A percentile compares a stretch with the other conserved stretches of the same genome.
Conservation (phyloP, 768 basidiomycete species). For the Boletus vermiculosoides region DNA sequence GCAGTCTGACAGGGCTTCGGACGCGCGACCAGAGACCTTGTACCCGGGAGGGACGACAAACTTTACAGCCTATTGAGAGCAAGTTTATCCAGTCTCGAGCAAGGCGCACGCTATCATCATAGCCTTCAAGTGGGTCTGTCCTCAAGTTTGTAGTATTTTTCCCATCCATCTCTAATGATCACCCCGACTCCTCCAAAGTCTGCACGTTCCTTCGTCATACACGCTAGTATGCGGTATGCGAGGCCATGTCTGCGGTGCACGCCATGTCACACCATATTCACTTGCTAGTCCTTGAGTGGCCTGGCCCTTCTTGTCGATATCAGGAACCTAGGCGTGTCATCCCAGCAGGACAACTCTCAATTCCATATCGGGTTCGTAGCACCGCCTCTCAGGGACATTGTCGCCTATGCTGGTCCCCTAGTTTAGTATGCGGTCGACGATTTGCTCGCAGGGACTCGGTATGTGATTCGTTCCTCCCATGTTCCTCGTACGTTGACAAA, state of each 20-base stretch:
- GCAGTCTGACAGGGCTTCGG: slow-evolving; percentile 36
- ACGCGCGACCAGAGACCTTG: slow-evolving; percentile 35
- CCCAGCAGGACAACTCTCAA: too few relatives aligned
- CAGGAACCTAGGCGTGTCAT: too few relatives aligned
- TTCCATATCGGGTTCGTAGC: slow-evolving; percentile 53
- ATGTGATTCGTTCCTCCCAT: slow-evolving; percentile 11
- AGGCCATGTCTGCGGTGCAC: too few relatives aligned
- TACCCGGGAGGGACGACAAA: slow-evolving; percentile 72
- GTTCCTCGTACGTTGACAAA: slow-evolving; percentile 4
- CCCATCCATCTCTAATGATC: slow-evolving; percentile 2
- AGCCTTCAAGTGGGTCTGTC: too few relatives aligned
- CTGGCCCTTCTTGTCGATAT: too few relatives aligned
- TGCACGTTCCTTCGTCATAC: slow-evolving; percentile 79
- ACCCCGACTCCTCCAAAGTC: slow-evolving; percentile 37
- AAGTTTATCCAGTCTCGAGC: too few relatives aligned
- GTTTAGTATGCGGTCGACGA: slow-evolving; percentile 23
- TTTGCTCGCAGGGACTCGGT: slow-evolving; percentile 82
- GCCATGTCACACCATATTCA: too few relatives aligned
- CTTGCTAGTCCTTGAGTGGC: too few relatives aligned
- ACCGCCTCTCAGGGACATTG: too few relatives aligned
- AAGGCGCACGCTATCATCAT: too few relatives aligned
- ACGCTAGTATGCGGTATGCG: slow-evolving; percentile 9
- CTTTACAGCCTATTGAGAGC: not conserved
- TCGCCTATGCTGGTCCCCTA: too few relatives aligned
- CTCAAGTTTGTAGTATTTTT: slow-evolving; percentile 31